These are phyloP conservation scores for Fragilariopsis cylindrus DNA, from an alignment of 108 stramenopile genomes.

Conservation along the genomic window DNA sequence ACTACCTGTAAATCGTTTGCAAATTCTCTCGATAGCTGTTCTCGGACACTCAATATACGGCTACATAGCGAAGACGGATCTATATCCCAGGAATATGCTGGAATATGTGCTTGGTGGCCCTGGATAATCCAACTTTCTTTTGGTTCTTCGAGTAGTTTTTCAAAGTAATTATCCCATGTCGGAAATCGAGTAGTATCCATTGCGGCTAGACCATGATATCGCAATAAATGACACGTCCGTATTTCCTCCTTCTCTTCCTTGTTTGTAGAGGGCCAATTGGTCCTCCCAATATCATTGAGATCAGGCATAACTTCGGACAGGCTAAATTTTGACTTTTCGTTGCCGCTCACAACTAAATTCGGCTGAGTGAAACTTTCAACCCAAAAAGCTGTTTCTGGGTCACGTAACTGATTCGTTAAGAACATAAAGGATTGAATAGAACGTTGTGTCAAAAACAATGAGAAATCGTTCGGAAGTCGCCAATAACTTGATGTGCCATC, in stretches of 20 bases:
- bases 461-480: slow-evolving; percentile 45
- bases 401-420: slow-evolving; percentile 53
- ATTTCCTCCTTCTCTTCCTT: neutral
- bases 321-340: slow-evolving; percentile 15
- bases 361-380: slow-evolving; percentile 74
- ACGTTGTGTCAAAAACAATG: slow-evolving; percentile 69
- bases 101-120: slow-evolving; percentile 31
- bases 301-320: slow-evolving; percentile 37
- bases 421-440: slow-evolving; percentile 77
- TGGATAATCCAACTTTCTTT: slow-evolving; percentile 42
- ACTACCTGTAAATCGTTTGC: slow-evolving; percentile 56
- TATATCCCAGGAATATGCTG: slow-evolving; percentile 66
- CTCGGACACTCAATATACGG: slow-evolving; percentile 63
- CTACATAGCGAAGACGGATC: slow-evolving; percentile 59
- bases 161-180: slow-evolving; percentile 81
- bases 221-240: slow-evolving; percentile 41
- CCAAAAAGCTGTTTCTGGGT: slow-evolving; percentile 73
- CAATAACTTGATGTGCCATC: slow-evolving; percentile 16
- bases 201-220: slow-evolving; percentile 68
- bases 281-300: slow-evolving; percentile 11
- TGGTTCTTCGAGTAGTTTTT: slow-evolving; percentile 50
- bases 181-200: slow-evolving; percentile 70
- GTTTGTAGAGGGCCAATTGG: slow-evolving; percentile 5
- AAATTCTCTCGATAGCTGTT: slow-evolving; percentile 74
- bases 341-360: slow-evolving; percentile 17